Conservation (phyloP, 129 eudicot genomes). For the Pittosporum tobira region DNA sequence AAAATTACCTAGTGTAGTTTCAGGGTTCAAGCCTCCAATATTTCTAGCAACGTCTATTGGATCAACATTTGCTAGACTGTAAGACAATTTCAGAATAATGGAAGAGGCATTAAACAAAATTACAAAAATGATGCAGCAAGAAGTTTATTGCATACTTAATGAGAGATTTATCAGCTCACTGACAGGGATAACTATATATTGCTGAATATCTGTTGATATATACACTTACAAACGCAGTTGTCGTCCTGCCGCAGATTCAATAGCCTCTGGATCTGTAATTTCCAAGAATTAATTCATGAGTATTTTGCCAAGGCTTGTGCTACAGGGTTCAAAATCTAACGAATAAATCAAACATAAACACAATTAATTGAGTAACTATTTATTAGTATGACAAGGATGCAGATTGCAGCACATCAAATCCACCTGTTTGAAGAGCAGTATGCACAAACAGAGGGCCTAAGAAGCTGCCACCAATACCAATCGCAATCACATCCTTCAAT, state of each 20-base stretch:
- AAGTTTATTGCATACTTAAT: neutral
- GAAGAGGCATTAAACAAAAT: neutral
- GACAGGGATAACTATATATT: neutral
- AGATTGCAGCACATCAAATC: conserved; percentile 4
- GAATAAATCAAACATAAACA: neutral
- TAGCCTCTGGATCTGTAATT: conserved; percentile 75
- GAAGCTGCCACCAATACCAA: conserved; percentile 98
- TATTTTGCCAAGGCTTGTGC: neutral
- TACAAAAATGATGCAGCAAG: neutral
- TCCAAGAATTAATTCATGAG: conserved; percentile 3
- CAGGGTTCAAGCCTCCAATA: conserved; percentile 85
- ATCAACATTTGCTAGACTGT: conserved; percentile 96
- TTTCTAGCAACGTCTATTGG: conserved; percentile 93
- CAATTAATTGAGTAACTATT: neutral
- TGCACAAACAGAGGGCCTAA: conserved; percentile 97
- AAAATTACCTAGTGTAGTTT: conserved; percentile 71
- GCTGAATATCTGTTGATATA: neutral
- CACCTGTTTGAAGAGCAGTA: conserved; percentile 99
- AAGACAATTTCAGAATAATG: no score
- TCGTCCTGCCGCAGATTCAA: conserved; percentile 72
- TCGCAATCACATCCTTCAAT: conserved; percentile 73
- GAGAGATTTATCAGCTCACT: neutral
- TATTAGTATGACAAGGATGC: conserved; percentile 1
- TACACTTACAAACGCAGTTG: conserved; percentile 89
- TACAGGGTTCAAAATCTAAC: neutral